Percentiles rank a stretch among this genome's conserved stretches.
These are phyloP conservation scores for Fallopia convolvulus DNA, from an alignment of 148 eudicot genomes.

Conservation along the genomic window DNA sequence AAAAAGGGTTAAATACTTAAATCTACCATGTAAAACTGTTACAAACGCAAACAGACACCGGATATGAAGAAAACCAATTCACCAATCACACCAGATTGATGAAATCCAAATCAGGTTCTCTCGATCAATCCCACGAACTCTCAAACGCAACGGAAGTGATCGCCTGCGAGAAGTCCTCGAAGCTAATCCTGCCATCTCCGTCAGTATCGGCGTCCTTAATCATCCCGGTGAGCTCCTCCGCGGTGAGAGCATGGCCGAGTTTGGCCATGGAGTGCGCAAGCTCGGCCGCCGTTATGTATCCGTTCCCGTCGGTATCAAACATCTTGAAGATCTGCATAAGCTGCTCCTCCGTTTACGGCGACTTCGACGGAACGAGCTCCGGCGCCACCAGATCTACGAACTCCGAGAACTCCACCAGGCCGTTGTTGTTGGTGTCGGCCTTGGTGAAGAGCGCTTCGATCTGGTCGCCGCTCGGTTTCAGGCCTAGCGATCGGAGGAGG, in stretches of 20 bases:
- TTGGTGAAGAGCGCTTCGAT: slow-evolving; percentile 45
- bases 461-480: slow-evolving; percentile 54
- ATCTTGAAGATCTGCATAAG: slow-evolving; percentile 44
- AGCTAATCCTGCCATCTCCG: slow-evolving; percentile 65
- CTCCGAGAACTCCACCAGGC: slow-evolving; percentile 59
- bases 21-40: not conserved
- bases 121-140: slow-evolving; percentile 41
- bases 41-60: not conserved
- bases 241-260: slow-evolving; percentile 63
- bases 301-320: slow-evolving; percentile 66
- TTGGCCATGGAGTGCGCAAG: slow-evolving; percentile 69
- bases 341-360: slow-evolving; percentile 65
- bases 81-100: not conserved
- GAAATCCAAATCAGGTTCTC: not conserved
- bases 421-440: slow-evolving; percentile 59
- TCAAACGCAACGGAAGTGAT: slow-evolving; percentile 57
- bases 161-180: slow-evolving; percentile 60
- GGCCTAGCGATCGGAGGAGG: slow-evolving; percentile 46
- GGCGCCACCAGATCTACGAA: slow-evolving; percentile 58
- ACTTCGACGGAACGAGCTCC: slow-evolving; percentile 47
- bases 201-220: slow-evolving; percentile 61
- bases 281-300: slow-evolving; percentile 61
- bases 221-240: slow-evolving; percentile 70
- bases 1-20: not conserved
- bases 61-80: not conserved